Percentiles rank a stretch among this genome's conserved stretches.
Conservation (phyloP, 768 basidiomycete genomes). For the Cystofilobasidium ferigula region DNA sequence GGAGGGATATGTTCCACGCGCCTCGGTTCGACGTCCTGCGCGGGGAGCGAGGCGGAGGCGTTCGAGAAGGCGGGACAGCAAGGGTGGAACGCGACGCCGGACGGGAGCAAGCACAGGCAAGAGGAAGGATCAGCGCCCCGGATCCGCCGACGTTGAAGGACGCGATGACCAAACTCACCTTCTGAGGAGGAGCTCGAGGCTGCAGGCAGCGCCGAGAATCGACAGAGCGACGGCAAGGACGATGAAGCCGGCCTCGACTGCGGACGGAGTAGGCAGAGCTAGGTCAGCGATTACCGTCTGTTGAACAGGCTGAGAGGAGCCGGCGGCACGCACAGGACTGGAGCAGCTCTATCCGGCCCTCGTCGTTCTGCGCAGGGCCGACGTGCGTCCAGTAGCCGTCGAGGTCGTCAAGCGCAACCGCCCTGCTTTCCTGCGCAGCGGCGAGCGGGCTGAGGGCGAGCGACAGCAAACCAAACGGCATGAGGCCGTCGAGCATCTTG, state of each 20-base stretch:
- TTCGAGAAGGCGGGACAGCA: not conserved
- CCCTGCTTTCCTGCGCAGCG: too few relatives aligned
- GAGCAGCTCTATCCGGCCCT: constrained; percentile 25
- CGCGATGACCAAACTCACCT: constrained; percentile 25
- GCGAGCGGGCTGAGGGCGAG: too few relatives aligned
- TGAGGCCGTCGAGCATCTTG: too few relatives aligned
- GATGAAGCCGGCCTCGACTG: too few relatives aligned
- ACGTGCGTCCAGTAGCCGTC: not conserved
- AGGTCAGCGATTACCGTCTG: not conserved
- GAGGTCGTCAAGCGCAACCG: too few relatives aligned
- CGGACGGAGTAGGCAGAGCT: not conserved
- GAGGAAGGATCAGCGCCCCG: too few relatives aligned
- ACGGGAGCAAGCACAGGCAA: not conserved
- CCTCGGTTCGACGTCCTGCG: constrained; percentile 36
- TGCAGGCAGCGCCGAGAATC: constrained; percentile 37
- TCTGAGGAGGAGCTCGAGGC: constrained; percentile 37
- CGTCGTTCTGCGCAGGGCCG: not conserved
- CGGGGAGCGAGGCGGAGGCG: not conserved
- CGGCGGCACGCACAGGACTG: constrained; percentile 27
- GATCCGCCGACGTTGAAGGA: not conserved
- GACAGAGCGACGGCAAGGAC: too few relatives aligned
- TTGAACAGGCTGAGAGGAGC: not conserved
- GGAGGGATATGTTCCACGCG: constrained; percentile 33
- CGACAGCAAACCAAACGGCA: too few relatives aligned
- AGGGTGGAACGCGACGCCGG: too few relatives aligned